Evolutionary conservation across 163 green algal genomes (phyloP).

Genomic region (Chlorella variabilis): DNA sequence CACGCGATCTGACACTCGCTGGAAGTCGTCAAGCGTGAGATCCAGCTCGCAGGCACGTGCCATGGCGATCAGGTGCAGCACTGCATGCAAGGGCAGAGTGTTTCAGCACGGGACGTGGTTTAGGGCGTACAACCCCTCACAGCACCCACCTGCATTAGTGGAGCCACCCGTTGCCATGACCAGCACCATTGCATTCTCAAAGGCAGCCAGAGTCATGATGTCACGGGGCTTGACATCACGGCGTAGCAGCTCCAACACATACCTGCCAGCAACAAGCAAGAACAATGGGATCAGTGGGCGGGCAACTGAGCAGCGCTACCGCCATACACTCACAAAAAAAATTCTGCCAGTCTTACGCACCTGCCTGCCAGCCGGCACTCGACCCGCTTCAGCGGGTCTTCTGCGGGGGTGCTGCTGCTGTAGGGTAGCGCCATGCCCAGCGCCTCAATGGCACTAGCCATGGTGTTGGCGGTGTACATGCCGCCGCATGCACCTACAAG

Average conservation of each 20-base stretch:
- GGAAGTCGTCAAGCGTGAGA: constrained; percentile 94
- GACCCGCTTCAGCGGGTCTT: constrained; percentile 93
- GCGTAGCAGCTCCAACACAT: constrained; percentile 92
- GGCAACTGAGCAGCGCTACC: too few relatives aligned
- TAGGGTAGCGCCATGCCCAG: constrained; percentile 98
- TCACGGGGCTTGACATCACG: constrained; percentile 93
- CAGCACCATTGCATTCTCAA: constrained; percentile 96
- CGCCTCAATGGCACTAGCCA: constrained; percentile 96
- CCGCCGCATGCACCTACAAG: constrained; percentile 89
- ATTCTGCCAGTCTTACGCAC: too few relatives aligned
- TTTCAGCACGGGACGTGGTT: background rate
- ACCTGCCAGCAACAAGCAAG: constrained; percentile 53
- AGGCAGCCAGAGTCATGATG: constrained; percentile 94
- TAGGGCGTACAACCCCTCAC: background rate
- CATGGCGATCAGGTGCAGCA: constrained; percentile 99
- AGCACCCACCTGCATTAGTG: constrained; percentile 87
- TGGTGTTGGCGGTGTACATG: constrained; percentile 99
- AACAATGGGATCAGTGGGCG: background rate
- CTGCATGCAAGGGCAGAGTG: constrained; percentile 29
- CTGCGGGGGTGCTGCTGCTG: constrained; percentile 89
- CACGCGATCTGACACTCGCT: constrained; percentile 73
- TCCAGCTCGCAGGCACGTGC: constrained; percentile 76
- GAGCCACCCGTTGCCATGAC: constrained; percentile 94
- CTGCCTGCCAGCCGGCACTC: constrained; percentile 91
- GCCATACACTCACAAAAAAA: too few relatives aligned